Base-by-base conservation (phyloP, 257 asterid species). In the Nicotiana otophora region DNA sequence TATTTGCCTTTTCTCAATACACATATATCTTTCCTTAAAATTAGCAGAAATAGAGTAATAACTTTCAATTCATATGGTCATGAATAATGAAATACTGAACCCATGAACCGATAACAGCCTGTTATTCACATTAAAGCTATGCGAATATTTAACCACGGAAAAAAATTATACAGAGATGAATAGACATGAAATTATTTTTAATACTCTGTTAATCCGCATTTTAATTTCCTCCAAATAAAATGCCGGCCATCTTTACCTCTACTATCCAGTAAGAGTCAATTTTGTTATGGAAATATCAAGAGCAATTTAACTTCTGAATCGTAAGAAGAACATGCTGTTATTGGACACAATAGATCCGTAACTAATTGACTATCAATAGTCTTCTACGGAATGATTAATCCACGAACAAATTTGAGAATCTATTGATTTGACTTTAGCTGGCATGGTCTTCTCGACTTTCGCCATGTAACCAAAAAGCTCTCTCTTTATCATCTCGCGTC, bases 231-330 rank as follows among this genome's bases (percentile, higher is more conserved):
- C 89, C 86, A 79, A 89, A 88, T 78, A 85, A 90, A 92, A 92
- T 86, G 91, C 88, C 82, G 78, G 82, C 91, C 92, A 91, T 86
- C 91, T 88, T 83, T 78, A 84, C 84, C 75, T 19, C 48, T 51
- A 81, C 31, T 11, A 5, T 12, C 86, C 75, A 77, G 83, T 58
- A 62, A 62, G 36, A 63, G 17, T 10, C 4, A 26, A 5, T 63
- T 63, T 63, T 63, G 19, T 26, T 1, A 23, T 63, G 36, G 5
- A 11, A 63, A 63, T 26, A 63, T 10, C 9, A 64, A 12, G 39
- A 64, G n/a, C 36, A 64, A 28, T 11, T 11, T 64, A 64, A 26
- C 70, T 64, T 12, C n/a, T 28, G 19, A 28, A 12, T 64, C 11
- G 7, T 64, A 64, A 12, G 1, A 28, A 26, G n/a, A 64, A 64